These are phyloP conservation scores for Linnemannia schmuckeri DNA, from an alignment of 192 early-diverging fungal genomes.

Conservation along the genomic window DNA sequence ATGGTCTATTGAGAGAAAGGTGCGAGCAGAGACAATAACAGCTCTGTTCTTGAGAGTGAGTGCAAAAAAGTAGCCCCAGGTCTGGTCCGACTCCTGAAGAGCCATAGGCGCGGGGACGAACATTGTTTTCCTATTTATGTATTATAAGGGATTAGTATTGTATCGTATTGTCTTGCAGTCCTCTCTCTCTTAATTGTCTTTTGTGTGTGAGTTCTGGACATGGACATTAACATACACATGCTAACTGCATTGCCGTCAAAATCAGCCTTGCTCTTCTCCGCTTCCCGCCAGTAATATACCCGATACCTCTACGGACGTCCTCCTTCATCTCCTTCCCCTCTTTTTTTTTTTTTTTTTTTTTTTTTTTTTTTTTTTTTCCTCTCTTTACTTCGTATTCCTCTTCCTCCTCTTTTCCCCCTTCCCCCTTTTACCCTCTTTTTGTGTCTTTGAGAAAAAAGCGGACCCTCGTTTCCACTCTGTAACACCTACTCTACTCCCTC, in stretches of 20 bases:
- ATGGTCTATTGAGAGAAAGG: not conserved
- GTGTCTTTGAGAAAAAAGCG: not conserved
- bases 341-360: not conserved
- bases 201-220: not conserved
- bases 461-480: slow-evolving; percentile 1
- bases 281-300: not conserved
- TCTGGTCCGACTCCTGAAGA: slow-evolving; percentile 4
- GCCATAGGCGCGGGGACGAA: slow-evolving; percentile 4
- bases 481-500: not conserved
- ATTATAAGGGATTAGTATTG: not conserved
- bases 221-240: not conserved
- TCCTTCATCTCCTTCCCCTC: not conserved
- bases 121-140: slow-evolving; percentile 1
- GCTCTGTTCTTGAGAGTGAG: not conserved
- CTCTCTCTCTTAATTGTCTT: not conserved
- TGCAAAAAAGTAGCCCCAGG: not conserved
- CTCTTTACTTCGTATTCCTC: not conserved
- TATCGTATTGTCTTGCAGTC: not conserved
- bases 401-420: not conserved
- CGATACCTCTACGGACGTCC: not conserved
- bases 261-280: not conserved
- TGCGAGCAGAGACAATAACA: not conserved
- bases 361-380: not conserved
- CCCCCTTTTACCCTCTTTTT: not conserved
- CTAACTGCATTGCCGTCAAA: not conserved